Evolutionary conservation across 202 grass and related monocot species (phyloP), one percentile per base, ranked within the genome.

Genomic region (Thinopyrum obtusiflorum): DNA sequence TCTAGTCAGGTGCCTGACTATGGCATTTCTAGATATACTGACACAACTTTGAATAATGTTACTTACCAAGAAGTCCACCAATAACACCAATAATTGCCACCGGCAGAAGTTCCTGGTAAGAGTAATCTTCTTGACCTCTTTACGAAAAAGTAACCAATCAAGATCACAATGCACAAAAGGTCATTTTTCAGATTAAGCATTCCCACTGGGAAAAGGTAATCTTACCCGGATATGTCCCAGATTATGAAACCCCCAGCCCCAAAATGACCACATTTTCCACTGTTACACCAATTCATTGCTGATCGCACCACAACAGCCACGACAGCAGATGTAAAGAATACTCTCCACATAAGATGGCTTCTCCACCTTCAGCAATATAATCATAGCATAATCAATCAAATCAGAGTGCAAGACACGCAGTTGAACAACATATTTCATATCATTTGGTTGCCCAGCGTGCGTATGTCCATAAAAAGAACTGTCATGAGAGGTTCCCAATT

Each of bases 271-370:
- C 97, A 98, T 63, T 96, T 98, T 64, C 93, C 93, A 88, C 93
- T 98, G 59, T 89, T 94, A 68, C 97, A 98, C 97, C 97, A 98
- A 82, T 85, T 90, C 97, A 98, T 98, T 15, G 83, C 93, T 86
- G 97, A 94, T 57, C 70, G 90, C 65, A 98, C 93, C 87, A 98
- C 97, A 83, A 98, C 93, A 75, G 91, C 96, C 51, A 98, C 96
- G 44, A 98, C 90, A 77, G 96, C 96, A 89, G 96, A 98, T 78
- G 96, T 98, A 90, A 98, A 98, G 87, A 98, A 98, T 83, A 98
- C 96, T 91, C 96, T 95, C 96, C 96, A 98, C 96, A 98, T 98
- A 83, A 98, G 91, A 84, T 98, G 96, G 57, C 96, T 98, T 92
- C 96, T 90, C 96, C 96, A 98, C 96, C 93, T 98, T 82, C 55